Conservation (phyloP, 768 basidiomycete species). For the Terana coerulea region DNA sequence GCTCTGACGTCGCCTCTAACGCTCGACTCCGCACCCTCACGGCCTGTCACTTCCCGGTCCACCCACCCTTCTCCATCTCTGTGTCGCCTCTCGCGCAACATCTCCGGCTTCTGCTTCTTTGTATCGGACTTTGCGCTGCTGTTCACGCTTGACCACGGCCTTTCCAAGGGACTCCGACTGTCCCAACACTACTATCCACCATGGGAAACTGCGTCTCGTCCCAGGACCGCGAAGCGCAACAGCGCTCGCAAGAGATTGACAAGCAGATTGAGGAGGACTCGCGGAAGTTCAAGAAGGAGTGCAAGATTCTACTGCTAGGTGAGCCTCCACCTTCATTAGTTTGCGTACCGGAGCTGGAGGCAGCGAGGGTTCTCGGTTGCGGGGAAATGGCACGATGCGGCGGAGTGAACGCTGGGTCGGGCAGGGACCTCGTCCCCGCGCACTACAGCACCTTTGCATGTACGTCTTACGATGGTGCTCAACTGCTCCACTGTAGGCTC, state of each 20-base stretch:
- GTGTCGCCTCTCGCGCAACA: background rate
- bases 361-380: too few species aligned
- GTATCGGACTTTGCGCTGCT: background rate
- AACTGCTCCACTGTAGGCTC: constrained; percentile 52
- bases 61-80: background rate
- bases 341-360: too few species aligned
- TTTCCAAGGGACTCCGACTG: too few species aligned
- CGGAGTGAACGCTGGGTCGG: too few species aligned
- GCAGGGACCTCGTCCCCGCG: too few species aligned
- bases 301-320: constrained; percentile 93
- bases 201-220: constrained; percentile 74
- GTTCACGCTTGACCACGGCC: too few species aligned
- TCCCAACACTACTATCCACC: background rate
- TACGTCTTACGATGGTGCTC: too few species aligned
- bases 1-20: background rate
- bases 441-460: too few species aligned
- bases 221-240: constrained; percentile 53
- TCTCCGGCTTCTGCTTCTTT: background rate
- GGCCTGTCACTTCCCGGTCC: background rate
- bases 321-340: constrained; percentile 23
- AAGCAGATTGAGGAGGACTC: constrained; percentile 82
- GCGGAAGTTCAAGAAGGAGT: constrained; percentile 78
- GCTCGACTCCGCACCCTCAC: background rate
- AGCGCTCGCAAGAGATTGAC: constrained; percentile 74
- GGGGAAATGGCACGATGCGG: too few species aligned